Conservation (phyloP, 768 basidiomycete genomes). For the Hortiboletus campestris region DNA sequence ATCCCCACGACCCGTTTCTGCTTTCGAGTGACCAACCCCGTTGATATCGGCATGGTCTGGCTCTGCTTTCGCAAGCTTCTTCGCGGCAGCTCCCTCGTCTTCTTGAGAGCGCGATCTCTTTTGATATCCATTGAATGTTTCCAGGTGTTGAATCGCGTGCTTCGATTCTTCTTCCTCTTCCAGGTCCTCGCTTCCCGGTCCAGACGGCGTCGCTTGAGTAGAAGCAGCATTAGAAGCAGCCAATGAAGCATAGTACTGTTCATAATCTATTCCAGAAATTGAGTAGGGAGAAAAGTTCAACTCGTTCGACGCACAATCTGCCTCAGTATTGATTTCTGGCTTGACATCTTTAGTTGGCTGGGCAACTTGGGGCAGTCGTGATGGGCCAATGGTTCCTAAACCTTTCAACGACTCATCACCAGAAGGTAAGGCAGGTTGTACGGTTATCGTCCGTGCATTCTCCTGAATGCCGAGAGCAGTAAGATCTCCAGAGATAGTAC, state of each 20-base stretch:
- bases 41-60: constrained; percentile 26
- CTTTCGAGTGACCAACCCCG: neutral
- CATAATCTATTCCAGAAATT: constrained; percentile 54
- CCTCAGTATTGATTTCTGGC: constrained; percentile 52
- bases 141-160: constrained; percentile 62
- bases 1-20: constrained; percentile 1
- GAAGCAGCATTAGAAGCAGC: constrained; percentile 63
- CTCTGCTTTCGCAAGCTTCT: constrained; percentile 45
- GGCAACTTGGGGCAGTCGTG: constrained; percentile 28
- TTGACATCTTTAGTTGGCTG: constrained; percentile 38
- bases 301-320: constrained; percentile 53
- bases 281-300: neutral
- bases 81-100: constrained; percentile 43
- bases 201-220: constrained; percentile 59
- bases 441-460: constrained; percentile 50
- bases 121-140: constrained; percentile 67
- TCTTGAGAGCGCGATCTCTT: constrained; percentile 72
- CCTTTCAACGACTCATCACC: constrained; percentile 76
- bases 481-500: constrained; percentile 90
- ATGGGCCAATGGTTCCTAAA: constrained; percentile 52
- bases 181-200: constrained; percentile 51
- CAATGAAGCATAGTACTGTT: constrained; percentile 79
- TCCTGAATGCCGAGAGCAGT: constrained; percentile 84
- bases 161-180: constrained; percentile 75
- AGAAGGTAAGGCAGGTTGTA: constrained; percentile 37